phyloP scores from a whole-genome alignment of 2,329 filamentous ascomycete genomes.

The Aspergillus tanneri region DNA sequence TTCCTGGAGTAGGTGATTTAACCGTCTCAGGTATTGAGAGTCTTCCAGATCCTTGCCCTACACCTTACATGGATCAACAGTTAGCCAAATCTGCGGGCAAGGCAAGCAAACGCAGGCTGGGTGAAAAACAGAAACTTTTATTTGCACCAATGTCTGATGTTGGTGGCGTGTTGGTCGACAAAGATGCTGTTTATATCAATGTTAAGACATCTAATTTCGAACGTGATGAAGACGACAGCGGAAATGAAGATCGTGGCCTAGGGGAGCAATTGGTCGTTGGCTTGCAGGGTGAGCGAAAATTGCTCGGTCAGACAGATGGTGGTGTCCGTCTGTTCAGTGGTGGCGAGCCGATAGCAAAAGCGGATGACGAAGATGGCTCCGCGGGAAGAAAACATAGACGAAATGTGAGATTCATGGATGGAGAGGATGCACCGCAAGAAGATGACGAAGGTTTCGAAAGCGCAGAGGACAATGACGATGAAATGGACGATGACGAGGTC shows the following conservation, averaged over 20 bases:
- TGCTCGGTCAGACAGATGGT: constrained; percentile 78
- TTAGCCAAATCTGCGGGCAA: constrained; percentile 82
- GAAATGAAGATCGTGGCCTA: constrained; percentile 73
- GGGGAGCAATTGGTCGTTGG: constrained; percentile 93
- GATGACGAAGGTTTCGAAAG: constrained; percentile 56
- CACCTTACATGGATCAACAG: constrained; percentile 84
- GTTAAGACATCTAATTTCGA: constrained; percentile 71
- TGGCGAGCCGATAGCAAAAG: constrained; percentile 63
- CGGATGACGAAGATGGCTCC: constrained; percentile 58
- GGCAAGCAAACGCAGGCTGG: constrained; percentile 72
- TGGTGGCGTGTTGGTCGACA: constrained; percentile 91
- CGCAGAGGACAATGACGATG: constrained; percentile 51
- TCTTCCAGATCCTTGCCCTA: constrained; percentile 91
- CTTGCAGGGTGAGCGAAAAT: constrained; percentile 75
- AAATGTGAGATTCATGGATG: constrained; percentile 52
- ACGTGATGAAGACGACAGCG: constrained; percentile 60
- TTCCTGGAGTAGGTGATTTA: constrained; percentile 89
- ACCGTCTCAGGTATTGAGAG: constrained; percentile 80
- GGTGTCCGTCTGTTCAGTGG: constrained; percentile 84
- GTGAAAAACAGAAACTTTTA: constrained; percentile 94
- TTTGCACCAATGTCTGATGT: constrained; percentile 99
- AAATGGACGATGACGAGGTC: constrained; percentile 50
- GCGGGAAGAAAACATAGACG: constrained; percentile 55
- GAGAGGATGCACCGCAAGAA: constrained; percentile 54
- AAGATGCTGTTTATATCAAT: constrained; percentile 91